Evolutionary conservation across 768 basidiomycete genomes (phyloP).

Genomic region (Vararia minispora): DNA sequence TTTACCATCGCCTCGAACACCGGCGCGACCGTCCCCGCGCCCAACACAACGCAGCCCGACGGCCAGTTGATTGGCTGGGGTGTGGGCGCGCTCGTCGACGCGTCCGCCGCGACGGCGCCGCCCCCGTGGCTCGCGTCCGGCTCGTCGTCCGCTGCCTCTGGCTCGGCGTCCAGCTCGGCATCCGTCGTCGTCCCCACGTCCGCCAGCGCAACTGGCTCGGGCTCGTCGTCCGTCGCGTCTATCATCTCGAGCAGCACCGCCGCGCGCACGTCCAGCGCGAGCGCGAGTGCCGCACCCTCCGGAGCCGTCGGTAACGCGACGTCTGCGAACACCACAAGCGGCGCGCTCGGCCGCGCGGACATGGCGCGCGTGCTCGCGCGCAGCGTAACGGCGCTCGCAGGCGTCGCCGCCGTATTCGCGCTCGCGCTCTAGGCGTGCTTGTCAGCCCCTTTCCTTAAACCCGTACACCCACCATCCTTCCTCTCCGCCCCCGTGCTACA

Average conservation of each 20-base stretch:
- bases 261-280: neutral
- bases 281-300: neutral
- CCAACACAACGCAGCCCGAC: constrained; percentile 41
- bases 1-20: constrained; percentile 55
- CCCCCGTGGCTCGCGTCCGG: constrained; percentile 2
- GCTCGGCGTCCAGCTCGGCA: neutral
- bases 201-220: neutral
- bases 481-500: too few relatives aligned
- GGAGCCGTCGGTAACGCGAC: neutral
- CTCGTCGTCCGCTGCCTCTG: neutral
- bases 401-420: constrained; percentile 8
- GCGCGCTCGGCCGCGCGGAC: constrained; percentile 5
- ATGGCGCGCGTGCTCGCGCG: constrained; percentile 8
- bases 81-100: constrained; percentile 37
- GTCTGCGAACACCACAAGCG: constrained; percentile 3
- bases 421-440: constrained; percentile 4
- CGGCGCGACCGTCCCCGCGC: constrained; percentile 35
- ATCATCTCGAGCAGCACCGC: neutral
- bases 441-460: neutral
- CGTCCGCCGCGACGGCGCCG: constrained; percentile 23
- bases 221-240: neutral
- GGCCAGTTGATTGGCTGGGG: constrained; percentile 51
- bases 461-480: too few relatives aligned
- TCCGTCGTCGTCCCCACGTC: neutral
- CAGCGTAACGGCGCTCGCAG: too few relatives aligned